Evolutionary conservation across 2,329 filamentous ascomycete species (phyloP).

Genomic region (Aureobasidium uvarum): DNA sequence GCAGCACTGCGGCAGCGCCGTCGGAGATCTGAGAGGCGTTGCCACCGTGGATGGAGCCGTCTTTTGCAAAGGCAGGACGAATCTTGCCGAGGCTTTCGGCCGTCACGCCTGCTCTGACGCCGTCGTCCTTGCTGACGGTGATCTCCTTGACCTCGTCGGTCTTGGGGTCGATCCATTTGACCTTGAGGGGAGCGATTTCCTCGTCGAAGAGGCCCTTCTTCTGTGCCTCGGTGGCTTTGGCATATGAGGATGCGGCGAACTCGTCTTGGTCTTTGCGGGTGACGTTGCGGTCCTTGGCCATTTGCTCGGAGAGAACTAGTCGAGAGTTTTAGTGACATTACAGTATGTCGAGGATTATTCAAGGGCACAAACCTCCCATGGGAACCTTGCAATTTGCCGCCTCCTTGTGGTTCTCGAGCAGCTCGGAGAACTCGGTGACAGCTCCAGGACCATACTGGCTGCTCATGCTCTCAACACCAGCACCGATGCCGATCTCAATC

Average conservation of each 20-base stretch:
- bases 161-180: slow-evolving; percentile 89
- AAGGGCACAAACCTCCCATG: slow-evolving; percentile 27
- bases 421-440: slow-evolving; percentile 88
- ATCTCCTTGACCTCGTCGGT: slow-evolving; percentile 79
- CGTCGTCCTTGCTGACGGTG: slow-evolving; percentile 81
- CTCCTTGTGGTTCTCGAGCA: slow-evolving; percentile 76
- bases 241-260: slow-evolving; percentile 92
- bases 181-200: slow-evolving; percentile 83
- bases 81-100: slow-evolving; percentile 88
- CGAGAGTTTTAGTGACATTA: slow-evolving; percentile 51
- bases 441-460: slow-evolving; percentile 79
- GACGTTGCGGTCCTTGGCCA: slow-evolving; percentile 83
- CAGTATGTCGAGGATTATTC: accelerated
- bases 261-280: slow-evolving; percentile 73
- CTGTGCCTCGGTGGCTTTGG: slow-evolving; percentile 84
- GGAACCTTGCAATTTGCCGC: slow-evolving; percentile 95
- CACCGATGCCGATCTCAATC: slow-evolving; percentile 93
- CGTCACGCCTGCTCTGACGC: slow-evolving; percentile 80
- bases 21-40: slow-evolving; percentile 96
- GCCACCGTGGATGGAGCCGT: slow-evolving; percentile 91
- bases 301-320: slow-evolving; percentile 89
- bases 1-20: slow-evolving; percentile 87
- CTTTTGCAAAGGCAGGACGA: slow-evolving; percentile 82
- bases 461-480: slow-evolving; percentile 96
- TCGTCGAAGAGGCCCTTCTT: slow-evolving; percentile 85